phyloP scores from a whole-genome alignment of 2,329 filamentous ascomycete species.

The Gyromitra esculenta region DNA sequence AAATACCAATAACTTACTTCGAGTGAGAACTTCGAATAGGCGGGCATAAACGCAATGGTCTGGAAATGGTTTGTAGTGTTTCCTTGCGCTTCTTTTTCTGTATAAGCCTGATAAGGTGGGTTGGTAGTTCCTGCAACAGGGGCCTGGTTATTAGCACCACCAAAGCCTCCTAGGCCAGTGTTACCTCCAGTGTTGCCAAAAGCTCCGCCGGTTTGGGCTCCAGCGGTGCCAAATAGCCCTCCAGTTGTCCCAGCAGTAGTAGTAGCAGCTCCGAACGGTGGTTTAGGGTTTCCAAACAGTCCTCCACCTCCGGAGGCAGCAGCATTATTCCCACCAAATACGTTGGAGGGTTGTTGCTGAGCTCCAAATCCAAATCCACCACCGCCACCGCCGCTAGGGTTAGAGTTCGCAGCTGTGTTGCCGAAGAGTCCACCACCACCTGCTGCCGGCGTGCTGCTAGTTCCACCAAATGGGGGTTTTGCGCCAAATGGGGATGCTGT shows the following conservation, averaged over 20 bases:
- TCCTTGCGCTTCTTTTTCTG: constrained; percentile 76
- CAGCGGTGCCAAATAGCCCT: constrained; percentile 67
- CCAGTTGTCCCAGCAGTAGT: constrained; percentile 61
- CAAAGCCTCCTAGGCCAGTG: constrained; percentile 59
- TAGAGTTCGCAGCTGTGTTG: constrained; percentile 49
- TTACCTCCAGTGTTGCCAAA: constrained; percentile 51
- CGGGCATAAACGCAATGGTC: constrained; percentile 79
- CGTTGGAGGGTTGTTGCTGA: constrained; percentile 53
- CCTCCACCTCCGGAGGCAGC: constrained; percentile 56
- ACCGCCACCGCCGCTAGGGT: constrained; percentile 49
- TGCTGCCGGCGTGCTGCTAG: constrained; percentile 44
- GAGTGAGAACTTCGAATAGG: constrained; percentile 90
- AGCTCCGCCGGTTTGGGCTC: constrained; percentile 57
- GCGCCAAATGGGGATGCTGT: constrained; percentile 49
- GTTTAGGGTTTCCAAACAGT: constrained; percentile 62
- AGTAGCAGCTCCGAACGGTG: constrained; percentile 66
- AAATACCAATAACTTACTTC: constrained; percentile 63
- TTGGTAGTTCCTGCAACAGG: constrained; percentile 73
- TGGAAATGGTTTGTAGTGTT: constrained; percentile 73
- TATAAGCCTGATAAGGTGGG: constrained; percentile 72
- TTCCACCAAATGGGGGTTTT: constrained; percentile 52
- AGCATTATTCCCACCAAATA: constrained; percentile 56
- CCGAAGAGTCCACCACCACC: constrained; percentile 59
- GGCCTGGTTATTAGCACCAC: constrained; percentile 62
- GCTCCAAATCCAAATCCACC: constrained; percentile 55